Conservation (phyloP, 345 rosid species). For the Citrus reticulata region DNA sequence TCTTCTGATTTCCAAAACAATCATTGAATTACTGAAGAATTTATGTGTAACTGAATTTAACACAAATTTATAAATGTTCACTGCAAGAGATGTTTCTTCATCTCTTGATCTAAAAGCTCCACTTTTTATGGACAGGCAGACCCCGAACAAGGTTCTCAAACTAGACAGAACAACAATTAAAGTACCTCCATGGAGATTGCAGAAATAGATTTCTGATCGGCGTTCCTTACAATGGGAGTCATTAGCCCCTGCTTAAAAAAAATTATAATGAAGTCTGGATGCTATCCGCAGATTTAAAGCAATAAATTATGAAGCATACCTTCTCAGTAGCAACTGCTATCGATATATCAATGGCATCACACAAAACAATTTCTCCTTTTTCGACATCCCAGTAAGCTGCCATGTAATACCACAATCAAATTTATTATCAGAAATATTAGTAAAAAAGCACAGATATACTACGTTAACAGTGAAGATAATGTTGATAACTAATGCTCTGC, state of each 20-base stretch:
- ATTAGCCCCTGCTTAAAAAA: constrained; percentile 71
- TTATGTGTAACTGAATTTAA: background rate
- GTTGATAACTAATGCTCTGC: background rate
- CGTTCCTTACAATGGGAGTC: constrained; percentile 91
- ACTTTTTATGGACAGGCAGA: background rate
- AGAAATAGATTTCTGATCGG: constrained; percentile 89
- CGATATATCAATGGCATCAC: constrained; percentile 79
- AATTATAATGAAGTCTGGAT: constrained; percentile 15
- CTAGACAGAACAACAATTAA: background rate
- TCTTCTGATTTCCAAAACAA: background rate
- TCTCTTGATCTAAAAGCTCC: background rate
- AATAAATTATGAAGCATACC: constrained; percentile 40
- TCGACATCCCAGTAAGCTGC: constrained; percentile 84
- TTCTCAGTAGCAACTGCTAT: constrained; percentile 98
- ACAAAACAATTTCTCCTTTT: constrained; percentile 64
- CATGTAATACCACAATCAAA: constrained; percentile 18
- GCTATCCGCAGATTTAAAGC: constrained; percentile 7
- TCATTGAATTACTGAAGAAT: background rate
- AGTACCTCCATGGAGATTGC: constrained; percentile 81
- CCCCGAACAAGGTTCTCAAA: background rate
- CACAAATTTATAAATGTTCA: background rate
- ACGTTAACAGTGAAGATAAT: background rate
- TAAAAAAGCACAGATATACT: background rate
- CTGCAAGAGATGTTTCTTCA: background rate
- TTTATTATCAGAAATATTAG: constrained; percentile 12